Base-by-base conservation (phyloP, 345 rosid species). In the Clausena lansium region DNA sequence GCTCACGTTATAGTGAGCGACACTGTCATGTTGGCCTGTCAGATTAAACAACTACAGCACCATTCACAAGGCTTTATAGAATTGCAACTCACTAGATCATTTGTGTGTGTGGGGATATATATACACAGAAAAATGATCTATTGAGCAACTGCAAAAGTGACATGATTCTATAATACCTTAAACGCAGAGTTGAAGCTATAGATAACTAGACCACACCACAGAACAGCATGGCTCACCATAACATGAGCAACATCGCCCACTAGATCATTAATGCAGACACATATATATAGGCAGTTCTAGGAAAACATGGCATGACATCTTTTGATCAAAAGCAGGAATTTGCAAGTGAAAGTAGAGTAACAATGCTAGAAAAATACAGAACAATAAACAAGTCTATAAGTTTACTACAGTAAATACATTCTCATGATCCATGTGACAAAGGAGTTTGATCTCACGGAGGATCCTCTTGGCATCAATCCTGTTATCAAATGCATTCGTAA, bases 391-490 rank as follows among this genome's bases (percentile, higher is more conserved):
- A 36, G 8, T 73, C n/a, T 15, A 3, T 50, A 30, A 24, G 35
- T 66, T 22, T 35, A 4, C 22, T 8, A 24, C 5, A 52, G 22
- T 33, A 67, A 78, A n/a, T 83, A 94, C 98, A 84, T 96, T 92
- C 50, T 94, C 97, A 72, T 93, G 99, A 80, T 90, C 91, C 98
- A 92, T 89, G 81, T 95, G 99, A 80, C 90, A 76, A 3, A 93
- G 95, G 76, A 96, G 97, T 83, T 96, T 94, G 78, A 96, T 96
- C 88, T 96, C 99, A 2, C 98, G 88, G 60, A 95, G 87, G 14
- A 94, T 93, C 84, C 98, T 86, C 82, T 95, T 95, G 65, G 99
- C 99, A 79, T 92, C 98, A 11, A 92, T 82, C 79, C 95, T 89
- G 81, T 96, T 96, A 64, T 92, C 98, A 78, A 96, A 96, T 2